Evolutionary conservation across 2,329 filamentous ascomycete species (phyloP), one percentile per base, ranked within the genome.

Genomic region (Stenocarpella maydis): DNA sequence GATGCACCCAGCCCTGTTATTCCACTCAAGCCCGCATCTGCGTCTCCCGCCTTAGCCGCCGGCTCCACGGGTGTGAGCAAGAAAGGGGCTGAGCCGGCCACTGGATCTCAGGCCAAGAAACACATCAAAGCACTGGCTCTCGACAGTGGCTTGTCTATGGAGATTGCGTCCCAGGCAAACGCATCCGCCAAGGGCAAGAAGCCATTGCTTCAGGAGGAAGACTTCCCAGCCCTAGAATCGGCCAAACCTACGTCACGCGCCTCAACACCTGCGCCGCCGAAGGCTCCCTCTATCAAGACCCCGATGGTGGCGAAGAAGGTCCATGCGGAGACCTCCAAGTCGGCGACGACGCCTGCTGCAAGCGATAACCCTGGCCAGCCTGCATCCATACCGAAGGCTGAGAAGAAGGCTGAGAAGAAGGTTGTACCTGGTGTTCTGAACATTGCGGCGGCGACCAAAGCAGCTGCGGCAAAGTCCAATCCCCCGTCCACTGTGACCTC

Each of bases 171-270:
- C 1, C 80, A 81, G 72, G 73, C 76, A 3, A 79, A 79, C 69
- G 28, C 34, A 1, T 69, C 75, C 17, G 45, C 72, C 6, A 80
- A 80, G 72, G 75, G 74, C 37, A 79, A 74, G 64, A 71, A 76
- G 47, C 19, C 67, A 24, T 71, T 85, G 37, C 77, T 90, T 53
- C 84, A 88, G 70, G 86, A 89, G 28, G 88, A 90, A 73, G 88
- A 91, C 73, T 91, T 90, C 73, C 89, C 89, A 14, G 85, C 87
- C 3, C 79, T 91, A 7, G 82, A 86, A 71, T 80, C 85, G 12
- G 78, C 82, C 26, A 85, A 82, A 70, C 69, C 76, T 10, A 77
- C n/a, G 9, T 71, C 68, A 24, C 65, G 63, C n/a, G 34, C 68
- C 14, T 66, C 71, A 17, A 71, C 78, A 52, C 80, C 82, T 45